Evolutionary conservation across 768 basidiomycete genomes (phyloP).

Genomic region (Nidula microcarpa): DNA sequence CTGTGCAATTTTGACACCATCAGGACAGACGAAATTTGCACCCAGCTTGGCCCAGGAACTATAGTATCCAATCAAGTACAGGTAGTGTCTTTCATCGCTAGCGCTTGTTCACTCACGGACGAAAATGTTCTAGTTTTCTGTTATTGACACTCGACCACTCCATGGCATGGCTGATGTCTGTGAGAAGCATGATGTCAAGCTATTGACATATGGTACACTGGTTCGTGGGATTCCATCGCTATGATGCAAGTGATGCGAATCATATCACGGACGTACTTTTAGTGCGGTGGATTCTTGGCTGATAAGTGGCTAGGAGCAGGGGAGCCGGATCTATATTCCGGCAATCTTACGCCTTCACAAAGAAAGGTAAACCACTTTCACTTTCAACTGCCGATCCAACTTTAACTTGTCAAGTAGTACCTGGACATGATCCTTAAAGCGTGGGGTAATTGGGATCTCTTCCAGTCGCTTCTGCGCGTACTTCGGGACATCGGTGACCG

Average conservation of each 20-base stretch:
- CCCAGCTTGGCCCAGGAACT: slow-evolving; percentile 61
- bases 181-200: slow-evolving; percentile 64
- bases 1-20: slow-evolving; percentile 80
- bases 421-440: slow-evolving; percentile 77
- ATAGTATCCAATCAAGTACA: slow-evolving; percentile 85
- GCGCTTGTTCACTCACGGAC: neutral
- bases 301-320: slow-evolving; percentile 68
- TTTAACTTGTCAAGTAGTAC: slow-evolving; percentile 45
- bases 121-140: slow-evolving; percentile 55
- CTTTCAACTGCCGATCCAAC: neutral
- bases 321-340: slow-evolving; percentile 71
- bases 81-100: slow-evolving; percentile 31
- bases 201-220: slow-evolving; percentile 80
- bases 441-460: slow-evolving; percentile 78
- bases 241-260: slow-evolving; percentile 7
- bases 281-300: slow-evolving; percentile 84
- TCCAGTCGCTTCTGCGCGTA: slow-evolving; percentile 60
- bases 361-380: slow-evolving; percentile 53
- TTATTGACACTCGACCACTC: slow-evolving; percentile 76
- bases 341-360: slow-evolving; percentile 74
- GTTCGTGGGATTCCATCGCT: slow-evolving; percentile 33
- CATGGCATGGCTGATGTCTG: slow-evolving; percentile 79
- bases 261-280: slow-evolving; percentile 2
- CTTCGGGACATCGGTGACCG: slow-evolving; percentile 65
- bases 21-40: slow-evolving; percentile 77